Conservation (phyloP, 495 filamentous ascomycete species). For the Daldinia childiae region DNA sequence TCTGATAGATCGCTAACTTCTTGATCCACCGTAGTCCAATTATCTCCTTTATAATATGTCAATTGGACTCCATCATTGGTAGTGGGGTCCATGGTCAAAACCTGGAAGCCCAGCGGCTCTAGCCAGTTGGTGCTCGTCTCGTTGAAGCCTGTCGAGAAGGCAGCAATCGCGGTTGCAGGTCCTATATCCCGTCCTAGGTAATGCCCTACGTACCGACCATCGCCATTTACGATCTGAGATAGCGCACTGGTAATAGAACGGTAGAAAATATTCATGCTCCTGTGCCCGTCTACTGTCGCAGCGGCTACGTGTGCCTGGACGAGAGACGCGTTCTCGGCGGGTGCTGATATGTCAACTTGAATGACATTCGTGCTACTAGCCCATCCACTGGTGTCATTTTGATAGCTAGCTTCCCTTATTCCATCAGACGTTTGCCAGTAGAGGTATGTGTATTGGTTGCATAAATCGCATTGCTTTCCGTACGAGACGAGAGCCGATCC, state of each 20-base stretch:
- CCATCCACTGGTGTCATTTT: slow-evolving; percentile 26
- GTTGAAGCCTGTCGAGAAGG: slow-evolving; percentile 46
- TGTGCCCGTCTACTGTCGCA: slow-evolving; percentile 26
- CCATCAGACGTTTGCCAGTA: slow-evolving; percentile 40
- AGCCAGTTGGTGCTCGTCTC: slow-evolving; percentile 35
- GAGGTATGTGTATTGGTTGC: slow-evolving; percentile 45
- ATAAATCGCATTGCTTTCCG: slow-evolving; percentile 43
- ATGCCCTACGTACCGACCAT: slow-evolving; percentile 29
- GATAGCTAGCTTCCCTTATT: slow-evolving; percentile 36
- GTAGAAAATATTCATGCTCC: slow-evolving; percentile 47
- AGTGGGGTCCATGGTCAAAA: slow-evolving; percentile 42
- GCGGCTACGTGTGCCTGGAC: slow-evolving; percentile 39
- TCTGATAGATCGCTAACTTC: slow-evolving; percentile 26
- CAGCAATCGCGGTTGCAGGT: slow-evolving; percentile 36
- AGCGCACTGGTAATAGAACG: slow-evolving; percentile 39
- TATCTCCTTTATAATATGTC: slow-evolving; percentile 35
- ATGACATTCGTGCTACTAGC: slow-evolving; percentile 15
- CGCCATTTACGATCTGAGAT: slow-evolving; percentile 42
- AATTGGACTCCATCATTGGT: slow-evolving; percentile 39
- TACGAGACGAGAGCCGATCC: slow-evolving; percentile 42
- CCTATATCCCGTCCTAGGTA: slow-evolving; percentile 40
- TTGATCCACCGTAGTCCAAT: slow-evolving; percentile 21
- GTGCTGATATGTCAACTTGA: slow-evolving; percentile 16
- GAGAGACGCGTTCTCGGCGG: slow-evolving; percentile 40
- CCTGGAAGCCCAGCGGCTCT: slow-evolving; percentile 44